phyloP scores from a whole-genome alignment of 805 yeast species.

The Wickerhamomyces subpelliculosus region DNA sequence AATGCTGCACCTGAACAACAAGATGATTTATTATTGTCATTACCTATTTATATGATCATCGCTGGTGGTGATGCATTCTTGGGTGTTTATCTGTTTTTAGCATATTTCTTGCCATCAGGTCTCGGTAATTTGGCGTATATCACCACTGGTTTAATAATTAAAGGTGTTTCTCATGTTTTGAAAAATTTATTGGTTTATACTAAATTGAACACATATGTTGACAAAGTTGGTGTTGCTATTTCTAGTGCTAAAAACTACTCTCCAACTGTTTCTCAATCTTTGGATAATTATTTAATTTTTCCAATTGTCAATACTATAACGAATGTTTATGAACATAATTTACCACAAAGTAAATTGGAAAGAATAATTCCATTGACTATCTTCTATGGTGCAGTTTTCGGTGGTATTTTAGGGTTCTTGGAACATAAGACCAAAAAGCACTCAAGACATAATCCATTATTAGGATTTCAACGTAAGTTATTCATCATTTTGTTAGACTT shows the following conservation, averaged over 20 bases:
- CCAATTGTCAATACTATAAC: slow-evolving; percentile 17
- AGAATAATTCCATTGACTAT: slow-evolving; percentile 29
- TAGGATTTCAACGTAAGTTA: slow-evolving; percentile 42
- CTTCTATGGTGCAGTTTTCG: slow-evolving; percentile 27
- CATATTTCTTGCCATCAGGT: slow-evolving; percentile 43
- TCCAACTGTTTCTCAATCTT: slow-evolving; percentile 3
- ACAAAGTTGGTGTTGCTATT: not conserved
- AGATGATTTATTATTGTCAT: slow-evolving; percentile 8
- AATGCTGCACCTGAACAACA: slow-evolving; percentile 4
- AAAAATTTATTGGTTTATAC: slow-evolving; percentile 1
- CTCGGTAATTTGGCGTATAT: slow-evolving; percentile 28
- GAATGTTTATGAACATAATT: slow-evolving; percentile 15
- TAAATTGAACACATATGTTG: not conserved
- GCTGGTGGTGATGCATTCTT: slow-evolving; percentile 23
- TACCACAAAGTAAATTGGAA: slow-evolving; percentile 28
- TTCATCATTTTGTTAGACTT: slow-evolving; percentile 49
- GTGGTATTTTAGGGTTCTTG: slow-evolving; percentile 25
- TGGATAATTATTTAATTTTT: slow-evolving; percentile 1
- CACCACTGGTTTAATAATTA: slow-evolving; percentile 9
- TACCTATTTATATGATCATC: slow-evolving; percentile 13
- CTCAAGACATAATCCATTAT: slow-evolving; percentile 35
- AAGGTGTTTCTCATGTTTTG: slow-evolving; percentile 3
- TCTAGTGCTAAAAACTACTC: not conserved
- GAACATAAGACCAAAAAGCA: slow-evolving; percentile 17
- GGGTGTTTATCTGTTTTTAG: slow-evolving; percentile 30